Conservation (phyloP, 805 yeast genomes). For the Cyberlindnera subsufficiens region DNA sequence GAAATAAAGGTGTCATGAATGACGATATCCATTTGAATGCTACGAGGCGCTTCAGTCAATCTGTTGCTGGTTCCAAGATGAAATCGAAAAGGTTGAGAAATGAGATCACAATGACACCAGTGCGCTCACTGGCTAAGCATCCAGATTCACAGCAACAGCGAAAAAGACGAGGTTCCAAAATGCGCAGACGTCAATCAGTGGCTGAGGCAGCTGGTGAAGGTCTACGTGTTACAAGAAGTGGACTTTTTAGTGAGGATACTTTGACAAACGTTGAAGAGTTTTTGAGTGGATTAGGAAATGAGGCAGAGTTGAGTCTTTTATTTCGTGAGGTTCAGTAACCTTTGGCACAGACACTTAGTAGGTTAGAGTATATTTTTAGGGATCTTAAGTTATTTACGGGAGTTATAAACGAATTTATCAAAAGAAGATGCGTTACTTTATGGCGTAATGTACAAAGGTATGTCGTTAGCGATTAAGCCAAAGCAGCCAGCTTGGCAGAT, state of each 20-base stretch:
- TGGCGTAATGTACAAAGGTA: not conserved
- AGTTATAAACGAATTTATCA: not conserved
- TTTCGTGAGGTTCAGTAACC: conserved; percentile 18
- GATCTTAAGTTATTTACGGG: not conserved
- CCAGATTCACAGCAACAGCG: not conserved
- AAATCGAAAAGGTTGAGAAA: conserved; percentile 5
- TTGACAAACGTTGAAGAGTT: conserved; percentile 70
- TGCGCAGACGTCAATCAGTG: conserved; percentile 58
- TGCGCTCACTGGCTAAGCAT: conserved; percentile 9
- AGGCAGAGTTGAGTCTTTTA: conserved; percentile 33
- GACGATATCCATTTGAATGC: conserved; percentile 25
- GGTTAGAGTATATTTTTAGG: not conserved
- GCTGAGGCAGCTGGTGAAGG: conserved; percentile 77
- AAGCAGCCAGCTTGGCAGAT: conserved; percentile 65
- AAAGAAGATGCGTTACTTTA: not conserved
- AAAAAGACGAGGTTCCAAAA: conserved; percentile 24
- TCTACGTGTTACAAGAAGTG: conserved; percentile 65
- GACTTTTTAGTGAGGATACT: conserved; percentile 70
- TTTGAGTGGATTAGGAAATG: conserved; percentile 44
- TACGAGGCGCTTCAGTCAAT: conserved; percentile 18
- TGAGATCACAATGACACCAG: conserved; percentile 15
- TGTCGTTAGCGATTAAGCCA: conserved; percentile 25
- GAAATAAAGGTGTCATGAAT: conserved; percentile 58
- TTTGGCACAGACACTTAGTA: not conserved
- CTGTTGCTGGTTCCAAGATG: conserved; percentile 1